Conservation (phyloP, 257 asterid genomes). For the Asclepias syriaca region DNA sequence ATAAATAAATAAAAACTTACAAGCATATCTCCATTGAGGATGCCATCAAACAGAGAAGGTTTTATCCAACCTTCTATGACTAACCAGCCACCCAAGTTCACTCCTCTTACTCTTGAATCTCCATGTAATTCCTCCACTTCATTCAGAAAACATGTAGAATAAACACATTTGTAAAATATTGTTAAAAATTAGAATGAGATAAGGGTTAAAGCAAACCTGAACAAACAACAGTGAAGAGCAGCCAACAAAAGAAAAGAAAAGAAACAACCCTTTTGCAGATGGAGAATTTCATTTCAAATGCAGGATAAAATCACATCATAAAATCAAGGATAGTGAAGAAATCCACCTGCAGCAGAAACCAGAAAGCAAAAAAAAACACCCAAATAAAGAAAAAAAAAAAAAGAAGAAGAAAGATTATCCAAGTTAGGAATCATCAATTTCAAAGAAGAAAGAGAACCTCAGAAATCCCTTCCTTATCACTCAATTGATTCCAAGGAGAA, state of each 20-base stretch:
- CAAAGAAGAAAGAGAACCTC: conserved; percentile 14
- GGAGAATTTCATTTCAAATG: conserved; percentile 41
- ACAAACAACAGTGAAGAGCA: conserved; percentile 39
- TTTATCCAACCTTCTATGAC: conserved; percentile 83
- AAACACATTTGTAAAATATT: not conserved
- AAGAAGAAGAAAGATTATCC: conserved; percentile 1
- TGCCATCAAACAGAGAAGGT: conserved; percentile 72
- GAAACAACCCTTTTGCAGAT: conserved; percentile 42
- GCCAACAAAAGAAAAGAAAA: conserved; percentile 41
- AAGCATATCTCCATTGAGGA: conserved; percentile 72
- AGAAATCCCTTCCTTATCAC: conserved; percentile 41
- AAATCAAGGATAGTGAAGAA: conserved; percentile 13
- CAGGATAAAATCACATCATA: conserved; percentile 25
- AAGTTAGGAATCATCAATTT: conserved; percentile 18
- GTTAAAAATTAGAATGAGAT: not conserved
- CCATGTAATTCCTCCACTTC: conserved; percentile 58
- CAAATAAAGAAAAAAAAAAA: conserved; percentile 5
- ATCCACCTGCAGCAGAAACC: conserved; percentile 21
- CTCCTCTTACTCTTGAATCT: conserved; percentile 62
- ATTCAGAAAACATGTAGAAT: conserved; percentile 11
- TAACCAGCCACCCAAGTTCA: conserved; percentile 89
- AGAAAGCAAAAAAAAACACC: conserved; percentile 4
- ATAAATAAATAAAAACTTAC: conserved; percentile 29
- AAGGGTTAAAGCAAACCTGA: conserved; percentile 40
- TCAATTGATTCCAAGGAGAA: conserved; percentile 30